phyloP scores from a whole-genome alignment of 1,284 basidiomycete species.

The Boletus mariae region DNA sequence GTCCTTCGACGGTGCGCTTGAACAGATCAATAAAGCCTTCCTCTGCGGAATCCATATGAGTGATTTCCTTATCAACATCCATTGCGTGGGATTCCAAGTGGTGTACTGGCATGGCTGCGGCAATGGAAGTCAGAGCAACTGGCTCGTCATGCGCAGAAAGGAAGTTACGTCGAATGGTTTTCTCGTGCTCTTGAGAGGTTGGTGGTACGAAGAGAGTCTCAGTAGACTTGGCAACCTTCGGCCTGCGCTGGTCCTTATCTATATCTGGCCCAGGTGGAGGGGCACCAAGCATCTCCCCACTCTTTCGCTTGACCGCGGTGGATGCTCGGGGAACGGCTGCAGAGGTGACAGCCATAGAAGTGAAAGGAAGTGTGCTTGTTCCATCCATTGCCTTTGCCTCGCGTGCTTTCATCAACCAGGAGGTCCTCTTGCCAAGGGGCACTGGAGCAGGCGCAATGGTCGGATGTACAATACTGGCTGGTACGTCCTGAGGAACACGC shows the following conservation, averaged over 20 bases:
- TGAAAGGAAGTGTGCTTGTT: constrained; percentile 40
- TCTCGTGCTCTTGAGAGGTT: constrained; percentile 21
- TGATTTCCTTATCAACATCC: constrained; percentile 14
- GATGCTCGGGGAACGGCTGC: constrained; percentile 9
- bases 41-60: constrained; percentile 20
- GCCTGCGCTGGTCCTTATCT: constrained; percentile 41
- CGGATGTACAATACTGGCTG: constrained; percentile 31
- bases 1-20: constrained; percentile 64
- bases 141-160: constrained; percentile 8
- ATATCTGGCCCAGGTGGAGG: constrained; percentile 13
- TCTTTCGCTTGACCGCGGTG: constrained; percentile 59
- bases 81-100: constrained; percentile 10
- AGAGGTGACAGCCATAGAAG: constrained; percentile 13
- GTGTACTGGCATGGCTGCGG: background rate
- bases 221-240: constrained; percentile 48
- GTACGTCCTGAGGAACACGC: constrained; percentile 46
- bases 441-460: constrained; percentile 43
- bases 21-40: constrained; percentile 57
- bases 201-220: constrained; percentile 36
- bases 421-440: constrained; percentile 59
- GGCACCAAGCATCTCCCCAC: constrained; percentile 47
- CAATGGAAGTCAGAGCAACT: background rate
- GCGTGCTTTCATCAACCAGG: constrained; percentile 73
- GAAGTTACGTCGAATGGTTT: background rate
- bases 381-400: constrained; percentile 70